Evolutionary conservation across 202 grass and related monocot genomes (phyloP).

Genomic region (Alloteropsis angusta): DNA sequence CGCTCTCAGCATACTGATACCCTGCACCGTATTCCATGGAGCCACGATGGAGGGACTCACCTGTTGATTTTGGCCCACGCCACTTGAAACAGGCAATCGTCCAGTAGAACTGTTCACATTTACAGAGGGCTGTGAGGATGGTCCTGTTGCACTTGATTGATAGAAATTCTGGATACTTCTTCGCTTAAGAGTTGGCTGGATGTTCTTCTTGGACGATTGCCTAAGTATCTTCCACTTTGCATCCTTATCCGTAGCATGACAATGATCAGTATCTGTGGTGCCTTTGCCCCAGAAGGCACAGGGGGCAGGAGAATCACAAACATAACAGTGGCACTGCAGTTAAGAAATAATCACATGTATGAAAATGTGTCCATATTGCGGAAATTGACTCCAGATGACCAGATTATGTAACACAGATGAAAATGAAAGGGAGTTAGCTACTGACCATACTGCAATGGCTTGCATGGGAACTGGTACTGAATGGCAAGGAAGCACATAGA

Average conservation of each 20-base stretch:
- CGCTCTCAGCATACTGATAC: background rate
- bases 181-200: background rate
- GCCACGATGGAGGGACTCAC: background rate
- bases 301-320: slow-evolving; percentile 70
- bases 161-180: background rate
- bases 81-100: background rate
- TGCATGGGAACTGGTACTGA: slow-evolving; percentile 55
- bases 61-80: slow-evolving; percentile 10
- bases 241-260: slow-evolving; percentile 74
- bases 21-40: background rate
- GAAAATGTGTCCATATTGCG: slow-evolving; percentile 5
- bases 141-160: background rate
- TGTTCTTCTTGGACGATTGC: slow-evolving; percentile 35
- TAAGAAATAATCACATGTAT: background rate
- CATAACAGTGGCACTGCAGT: slow-evolving; percentile 94
- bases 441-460: slow-evolving; percentile 66
- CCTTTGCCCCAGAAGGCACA: slow-evolving; percentile 50
- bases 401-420: background rate
- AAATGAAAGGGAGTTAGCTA: background rate
- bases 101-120: background rate
- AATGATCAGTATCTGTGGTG: slow-evolving; percentile 40
- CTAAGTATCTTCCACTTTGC: slow-evolving; percentile 46
- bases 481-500: slow-evolving; percentile 64
- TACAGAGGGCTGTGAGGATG: background rate
- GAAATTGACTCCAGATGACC: background rate